Evolutionary conservation across 2,329 filamentous ascomycete genomes (phyloP), one percentile per base, ranked within the genome.

Genomic region (Phoma sp.): DNA sequence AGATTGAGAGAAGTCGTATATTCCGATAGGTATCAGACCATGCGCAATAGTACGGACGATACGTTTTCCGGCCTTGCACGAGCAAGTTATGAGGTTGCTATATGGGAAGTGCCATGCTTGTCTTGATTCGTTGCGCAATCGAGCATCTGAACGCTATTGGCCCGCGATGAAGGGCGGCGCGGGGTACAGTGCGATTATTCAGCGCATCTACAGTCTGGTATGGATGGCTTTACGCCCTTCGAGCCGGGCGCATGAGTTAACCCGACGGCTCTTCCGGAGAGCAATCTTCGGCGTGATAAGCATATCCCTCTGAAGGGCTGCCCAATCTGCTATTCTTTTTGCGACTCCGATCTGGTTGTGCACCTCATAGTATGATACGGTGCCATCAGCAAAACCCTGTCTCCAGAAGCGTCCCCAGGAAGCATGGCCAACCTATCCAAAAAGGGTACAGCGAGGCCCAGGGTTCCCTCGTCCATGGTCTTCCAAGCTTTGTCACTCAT

Each of bases 171-270:
- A 48, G 55, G 45, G 43, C 47, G 43, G 36, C 60, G 64, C 57
- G 64, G 62, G 64, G 62, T 57, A 57, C 48, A 39, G 41, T 49
- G 37, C 37, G 43, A 49, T 56, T 57, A 57, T 53, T 59, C 39
- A 62, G 56, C 48, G 40, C 47, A 64, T 60, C 55, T 43, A 57
- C 55, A 46, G 27, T 35, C 33, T 43, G 44, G 42, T 47, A 35
- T 41, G 33, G 30, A 36, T 24, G 24, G 35, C 36, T 44, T 46
- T 46, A 25, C 52, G 52, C 45, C 36, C 46, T 45, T 37, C 7
- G 25, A 25, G 24, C 27, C 2, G 10, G 41, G 14, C 27, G 8
- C n/a, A 13, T n/a, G n/a, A 23, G 40, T 18, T 14, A 41, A 33
- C 14, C 45, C 13, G 36, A 33, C 32, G 32, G 39, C 23, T 18